These are phyloP conservation scores for Nicotiana knightiana DNA, from an alignment of 257 asterid genomes.

Conservation along the genomic window DNA sequence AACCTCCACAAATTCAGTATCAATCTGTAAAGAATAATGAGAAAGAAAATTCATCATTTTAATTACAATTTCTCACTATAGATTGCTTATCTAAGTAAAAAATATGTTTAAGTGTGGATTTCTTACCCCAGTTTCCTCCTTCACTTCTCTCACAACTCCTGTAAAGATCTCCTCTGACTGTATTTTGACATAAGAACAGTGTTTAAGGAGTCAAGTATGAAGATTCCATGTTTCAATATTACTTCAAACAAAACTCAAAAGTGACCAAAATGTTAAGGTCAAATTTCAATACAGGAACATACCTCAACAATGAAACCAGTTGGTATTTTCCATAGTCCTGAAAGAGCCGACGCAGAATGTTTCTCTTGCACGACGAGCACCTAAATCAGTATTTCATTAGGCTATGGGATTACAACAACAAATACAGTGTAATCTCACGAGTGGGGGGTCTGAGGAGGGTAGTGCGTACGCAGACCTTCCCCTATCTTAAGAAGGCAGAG, in stretches of 20 bases:
- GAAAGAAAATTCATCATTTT: neutral
- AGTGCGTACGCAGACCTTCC: too few species aligned
- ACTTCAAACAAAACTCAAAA: neutral
- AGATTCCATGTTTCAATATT: neutral
- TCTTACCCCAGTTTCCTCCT: conserved; percentile 83
- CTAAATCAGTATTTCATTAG: conserved; percentile 21
- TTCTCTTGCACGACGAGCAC: conserved; percentile 78
- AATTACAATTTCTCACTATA: neutral
- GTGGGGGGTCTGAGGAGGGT: too few species aligned
- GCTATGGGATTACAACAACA: neutral
- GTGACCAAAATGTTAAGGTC: neutral
- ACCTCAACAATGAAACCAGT: conserved; percentile 78
- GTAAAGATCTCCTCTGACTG: conserved; percentile 80
- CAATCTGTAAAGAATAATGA: conserved; percentile 40
- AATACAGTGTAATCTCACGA: too few species aligned
- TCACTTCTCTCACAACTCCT: conserved; percentile 82
- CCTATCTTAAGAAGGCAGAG: too few species aligned
- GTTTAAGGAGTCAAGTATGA: neutral
- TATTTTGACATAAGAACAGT: neutral
- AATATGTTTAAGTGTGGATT: neutral
- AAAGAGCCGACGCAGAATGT: conserved; percentile 40
- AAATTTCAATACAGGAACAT: conserved; percentile 4
- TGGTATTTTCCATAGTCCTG: conserved; percentile 79
- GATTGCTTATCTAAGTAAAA: neutral
- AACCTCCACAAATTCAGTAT: conserved; percentile 75